Conservation (phyloP, 2,329 filamentous ascomycete species). For the Bisporella sp. region DNA sequence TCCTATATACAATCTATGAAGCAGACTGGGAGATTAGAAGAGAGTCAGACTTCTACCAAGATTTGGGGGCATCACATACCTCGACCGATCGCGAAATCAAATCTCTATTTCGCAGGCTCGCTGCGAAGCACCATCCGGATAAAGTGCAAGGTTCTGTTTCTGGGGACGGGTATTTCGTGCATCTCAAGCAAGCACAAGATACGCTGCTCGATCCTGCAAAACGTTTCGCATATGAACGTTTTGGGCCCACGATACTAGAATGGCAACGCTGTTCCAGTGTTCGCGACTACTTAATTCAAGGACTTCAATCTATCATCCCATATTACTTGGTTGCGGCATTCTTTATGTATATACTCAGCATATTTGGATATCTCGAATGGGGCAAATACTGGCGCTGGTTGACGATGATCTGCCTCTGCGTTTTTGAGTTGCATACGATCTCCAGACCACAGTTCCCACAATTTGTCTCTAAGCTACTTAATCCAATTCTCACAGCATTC, state of each 20-base stretch:
- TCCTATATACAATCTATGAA: constrained; percentile 89
- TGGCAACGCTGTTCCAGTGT: constrained; percentile 64
- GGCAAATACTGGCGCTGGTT: constrained; percentile 62
- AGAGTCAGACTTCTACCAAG: constrained; percentile 69
- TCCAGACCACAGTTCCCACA: constrained; percentile 46
- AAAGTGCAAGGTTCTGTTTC: constrained; percentile 42
- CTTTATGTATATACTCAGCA: constrained; percentile 52
- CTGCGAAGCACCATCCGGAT: constrained; percentile 72
- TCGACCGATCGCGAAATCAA: constrained; percentile 74
- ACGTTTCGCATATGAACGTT: constrained; percentile 84
- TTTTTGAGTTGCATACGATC: constrained; percentile 50
- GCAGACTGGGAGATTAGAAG: constrained; percentile 73
- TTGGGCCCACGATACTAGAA: constrained; percentile 63
- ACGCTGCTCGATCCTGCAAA: constrained; percentile 69
- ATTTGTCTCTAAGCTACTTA: constrained; percentile 36
- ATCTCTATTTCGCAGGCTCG: constrained; percentile 73
- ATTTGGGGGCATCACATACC: constrained; percentile 62
- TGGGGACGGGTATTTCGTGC: constrained; percentile 59
- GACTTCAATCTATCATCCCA: constrained; percentile 48
- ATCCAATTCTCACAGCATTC: constrained; percentile 33
- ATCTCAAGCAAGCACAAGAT: constrained; percentile 77
- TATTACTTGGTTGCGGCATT: constrained; percentile 54
- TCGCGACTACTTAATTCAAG: constrained; percentile 65
- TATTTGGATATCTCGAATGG: constrained; percentile 62
- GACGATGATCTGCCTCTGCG: constrained; percentile 43